A percentile compares a stretch with the other conserved stretches of the same genome.
Evolutionary conservation across 768 basidiomycete species (phyloP).

Genomic region (Phlegmacium glaucopus): DNA sequence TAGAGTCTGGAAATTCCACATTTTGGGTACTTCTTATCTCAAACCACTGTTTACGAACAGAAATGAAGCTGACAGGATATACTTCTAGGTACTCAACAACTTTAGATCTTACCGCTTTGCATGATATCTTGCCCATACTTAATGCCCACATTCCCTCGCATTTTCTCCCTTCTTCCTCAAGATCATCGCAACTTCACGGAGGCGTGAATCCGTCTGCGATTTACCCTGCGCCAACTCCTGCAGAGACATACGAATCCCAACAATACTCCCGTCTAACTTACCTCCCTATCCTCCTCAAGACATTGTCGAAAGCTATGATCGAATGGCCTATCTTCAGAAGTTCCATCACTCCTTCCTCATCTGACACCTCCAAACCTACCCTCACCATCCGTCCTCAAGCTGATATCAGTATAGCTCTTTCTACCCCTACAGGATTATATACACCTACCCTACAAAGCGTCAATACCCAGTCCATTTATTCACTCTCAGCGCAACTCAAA

Average conservation of each 20-base stretch:
- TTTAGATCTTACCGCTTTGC: conserved; percentile 69
- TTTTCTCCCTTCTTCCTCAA: conserved; percentile 30
- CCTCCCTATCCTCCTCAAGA: conserved; percentile 82
- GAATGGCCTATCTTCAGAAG: conserved; percentile 85
- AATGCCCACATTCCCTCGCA: conserved; percentile 68
- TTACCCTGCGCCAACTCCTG: conserved; percentile 35
- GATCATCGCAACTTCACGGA: conserved; percentile 13
- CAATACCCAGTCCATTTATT: conserved; percentile 54
- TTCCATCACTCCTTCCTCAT: conserved; percentile 49
- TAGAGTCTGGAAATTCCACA: conserved; percentile 85
- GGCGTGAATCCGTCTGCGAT: conserved; percentile 37
- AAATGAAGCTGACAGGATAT: conserved; percentile 1
- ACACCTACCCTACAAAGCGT: conserved; percentile 65
- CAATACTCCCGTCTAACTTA: conserved; percentile 71
- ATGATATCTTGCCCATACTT: conserved; percentile 57
- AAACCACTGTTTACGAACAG: background rate
- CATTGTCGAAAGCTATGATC: conserved; percentile 73
- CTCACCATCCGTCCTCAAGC: conserved; percentile 70
- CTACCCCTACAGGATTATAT: conserved; percentile 80
- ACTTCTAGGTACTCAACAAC: conserved; percentile 62
- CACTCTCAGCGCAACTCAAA: conserved; percentile 57
- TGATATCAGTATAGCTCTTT: conserved; percentile 75
- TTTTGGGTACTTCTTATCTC: conserved; percentile 56
- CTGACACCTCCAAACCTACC: conserved; percentile 48
- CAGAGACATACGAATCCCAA: conserved; percentile 44